Conservation (phyloP, 2,329 filamentous ascomycete species). For the Arachnopeziza araneosa region DNA sequence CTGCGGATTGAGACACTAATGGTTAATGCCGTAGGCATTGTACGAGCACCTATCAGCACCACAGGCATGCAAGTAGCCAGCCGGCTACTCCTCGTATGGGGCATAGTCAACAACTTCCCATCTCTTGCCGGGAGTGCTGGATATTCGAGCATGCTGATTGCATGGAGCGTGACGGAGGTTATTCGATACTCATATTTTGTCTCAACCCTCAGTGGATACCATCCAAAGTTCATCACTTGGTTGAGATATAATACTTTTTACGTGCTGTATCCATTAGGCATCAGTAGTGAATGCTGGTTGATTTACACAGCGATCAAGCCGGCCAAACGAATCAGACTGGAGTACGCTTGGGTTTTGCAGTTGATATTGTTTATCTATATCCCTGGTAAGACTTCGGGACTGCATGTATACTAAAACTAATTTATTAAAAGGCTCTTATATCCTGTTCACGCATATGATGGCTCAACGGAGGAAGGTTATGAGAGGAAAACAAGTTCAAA, state of each 20-base stretch:
- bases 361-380: constrained; percentile 69
- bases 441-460: constrained; percentile 95
- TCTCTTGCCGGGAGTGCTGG: constrained; percentile 52
- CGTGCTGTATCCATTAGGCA: constrained; percentile 86
- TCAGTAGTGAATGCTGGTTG: constrained; percentile 78
- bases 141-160: constrained; percentile 74
- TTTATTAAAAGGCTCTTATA: constrained; percentile 50
- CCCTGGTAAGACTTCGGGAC: constrained; percentile 55
- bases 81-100: constrained; percentile 86
- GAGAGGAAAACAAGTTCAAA: constrained; percentile 49
- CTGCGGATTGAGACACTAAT: constrained; percentile 10
- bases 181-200: constrained; percentile 92
- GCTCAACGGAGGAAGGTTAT: constrained; percentile 77
- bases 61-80: constrained; percentile 86
- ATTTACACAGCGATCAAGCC: constrained; percentile 66
- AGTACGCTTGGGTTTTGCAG: constrained; percentile 55
- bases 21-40: constrained; percentile 55
- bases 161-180: constrained; percentile 88
- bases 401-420: constrained; percentile 12
- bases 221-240: constrained; percentile 67
- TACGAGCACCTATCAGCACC: constrained; percentile 78
- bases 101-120: constrained; percentile 70
- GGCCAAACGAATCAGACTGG: constrained; percentile 43
- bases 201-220: constrained; percentile 56
- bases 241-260: constrained; percentile 90